Evolutionary conservation across 208 protist genomes (phyloP).

Genomic region (Leishmania tarentolae): DNA sequence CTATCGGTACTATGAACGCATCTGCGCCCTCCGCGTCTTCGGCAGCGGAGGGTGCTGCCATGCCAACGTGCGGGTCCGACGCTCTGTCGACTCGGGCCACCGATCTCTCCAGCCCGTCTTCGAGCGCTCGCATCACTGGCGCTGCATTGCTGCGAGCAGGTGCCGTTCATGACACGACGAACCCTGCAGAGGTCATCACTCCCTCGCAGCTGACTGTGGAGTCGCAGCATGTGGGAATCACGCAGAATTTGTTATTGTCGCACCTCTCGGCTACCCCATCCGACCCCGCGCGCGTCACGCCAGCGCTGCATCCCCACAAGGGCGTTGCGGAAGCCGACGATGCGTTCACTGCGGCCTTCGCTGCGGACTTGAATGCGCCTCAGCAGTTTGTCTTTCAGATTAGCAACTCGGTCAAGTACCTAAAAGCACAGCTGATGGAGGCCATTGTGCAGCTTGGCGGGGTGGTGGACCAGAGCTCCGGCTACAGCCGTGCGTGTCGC

Average conservation of each 20-base stretch:
- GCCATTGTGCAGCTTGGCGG: slow-evolving; percentile 48
- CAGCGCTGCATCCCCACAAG: neutral
- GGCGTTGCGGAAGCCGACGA: neutral
- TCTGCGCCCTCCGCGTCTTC: no score
- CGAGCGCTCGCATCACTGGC: neutral
- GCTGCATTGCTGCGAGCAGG: neutral
- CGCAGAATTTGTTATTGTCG: slow-evolving; percentile 4
- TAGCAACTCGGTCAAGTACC: slow-evolving; percentile 52
- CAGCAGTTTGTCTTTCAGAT: slow-evolving; percentile 56
- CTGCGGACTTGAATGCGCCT: neutral
- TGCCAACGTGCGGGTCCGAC: neutral
- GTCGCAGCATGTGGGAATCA: slow-evolving; percentile 33
- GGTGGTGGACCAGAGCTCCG: slow-evolving; percentile 43
- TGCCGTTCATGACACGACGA: neutral
- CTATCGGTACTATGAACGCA: neutral
- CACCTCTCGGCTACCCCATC: neutral
- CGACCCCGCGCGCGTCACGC: neutral
- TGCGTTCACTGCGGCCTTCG: neutral
- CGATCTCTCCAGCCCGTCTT: neutral
- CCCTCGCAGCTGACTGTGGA: neutral
- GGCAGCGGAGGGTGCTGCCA: neutral
- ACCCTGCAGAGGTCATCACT: neutral
- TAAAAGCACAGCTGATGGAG: slow-evolving; percentile 42
- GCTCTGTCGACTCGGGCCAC: neutral
- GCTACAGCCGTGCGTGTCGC: slow-evolving; percentile 45